Base-by-base conservation (phyloP, 768 basidiomycete species). In the Rhizopogon sp. region DNA sequence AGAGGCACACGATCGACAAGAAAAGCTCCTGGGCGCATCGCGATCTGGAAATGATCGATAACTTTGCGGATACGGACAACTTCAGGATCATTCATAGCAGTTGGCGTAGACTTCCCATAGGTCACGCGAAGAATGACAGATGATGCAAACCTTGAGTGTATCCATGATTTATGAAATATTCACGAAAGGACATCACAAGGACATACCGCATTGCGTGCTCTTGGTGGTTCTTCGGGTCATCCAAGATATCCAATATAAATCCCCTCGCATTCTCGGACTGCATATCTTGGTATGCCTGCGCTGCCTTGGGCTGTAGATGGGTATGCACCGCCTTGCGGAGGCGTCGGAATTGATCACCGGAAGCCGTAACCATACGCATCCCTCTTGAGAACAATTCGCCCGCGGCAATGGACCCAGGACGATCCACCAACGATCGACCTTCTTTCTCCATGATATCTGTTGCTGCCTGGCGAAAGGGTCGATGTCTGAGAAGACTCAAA, bases 361-460 rank as follows among this genome's bases (percentile, higher is more conserved):
- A 74, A 74, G 0, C 73, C 70, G 4, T 25, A 4, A 25, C 25
- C 4, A 25, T 25, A 25, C 25, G 25, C 4, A 25, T 25, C 25
- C 25, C 25, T 25, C 25, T 25, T 25, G 25, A 25, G 25, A 25
- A 25, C 25, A 25, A 25, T 25, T 25, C 25, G 3, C 25, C 25
- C n/a, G 78, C 81, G 1, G 82, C 72, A 35, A 85, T 76, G 39
- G 68, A 74, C 1, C 62, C 62, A 7, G 83, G 83, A 45, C 83
- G 67, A 59, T 84, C 82, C 0, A 70, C 76, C 11, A 79, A 0
- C 82, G 25, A 25, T 25, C 25, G 25, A 25, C 25, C 82, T 55
- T 80, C 77, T 53, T 79, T 79, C 64, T 84, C 82, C 81, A 84
- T 79, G 43, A 84, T 78, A 9, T 84, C 80, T 0, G 76, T 70